Base-by-base conservation (phyloP, 2,329 filamentous ascomycete genomes). In the Scedosporium apiospermum region DNA sequence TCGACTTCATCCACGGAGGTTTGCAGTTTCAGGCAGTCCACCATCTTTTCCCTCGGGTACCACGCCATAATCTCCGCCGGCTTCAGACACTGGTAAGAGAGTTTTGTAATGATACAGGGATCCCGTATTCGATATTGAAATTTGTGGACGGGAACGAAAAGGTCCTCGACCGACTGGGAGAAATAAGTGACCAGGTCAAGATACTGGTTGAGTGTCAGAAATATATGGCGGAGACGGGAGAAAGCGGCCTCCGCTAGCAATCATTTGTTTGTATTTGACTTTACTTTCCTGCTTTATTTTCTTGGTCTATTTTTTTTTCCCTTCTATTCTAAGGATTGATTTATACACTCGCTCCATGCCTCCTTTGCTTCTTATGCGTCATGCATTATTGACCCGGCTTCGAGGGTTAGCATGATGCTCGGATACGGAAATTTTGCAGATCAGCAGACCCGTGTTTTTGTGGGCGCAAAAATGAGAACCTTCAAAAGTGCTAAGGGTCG, bases 21-120 rank as follows among this genome's bases (percentile, higher is more conserved):
- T 76, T 90, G 30, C 88, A 90, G 73, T 90, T 90, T 74, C 88
- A 90, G 72, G 86, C 83, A 6, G 81, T 89, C 2, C 87, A 90
- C 71, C 87, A 90, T 67, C 72, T 90, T 10, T 90, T 86, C 68
- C 87, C 88, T 2, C 79, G 88, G 4, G 78, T 89, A 61, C 88
- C 88, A 1, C 75, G 87, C 26, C 88, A 90, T 72, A 90, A 90
- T 70, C 74, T 90, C 9, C 78, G 88, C 61, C 74, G 76, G 65
- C 79, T 81, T 2, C 87, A 89, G 73, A 76, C 72, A 63, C 70
- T 87, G 53, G 85, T 88, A 1, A 80, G 77, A 67, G 80, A 85
- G 53, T 90, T 88, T 67, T 88, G 84, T 70, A 72, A 81, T n/a
- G 84, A 88, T 27, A 85, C 84, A 1, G 77, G 77, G 4, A 85